Base-by-base conservation (phyloP, 208 protist species). In the Leishmania tropica region DNA sequence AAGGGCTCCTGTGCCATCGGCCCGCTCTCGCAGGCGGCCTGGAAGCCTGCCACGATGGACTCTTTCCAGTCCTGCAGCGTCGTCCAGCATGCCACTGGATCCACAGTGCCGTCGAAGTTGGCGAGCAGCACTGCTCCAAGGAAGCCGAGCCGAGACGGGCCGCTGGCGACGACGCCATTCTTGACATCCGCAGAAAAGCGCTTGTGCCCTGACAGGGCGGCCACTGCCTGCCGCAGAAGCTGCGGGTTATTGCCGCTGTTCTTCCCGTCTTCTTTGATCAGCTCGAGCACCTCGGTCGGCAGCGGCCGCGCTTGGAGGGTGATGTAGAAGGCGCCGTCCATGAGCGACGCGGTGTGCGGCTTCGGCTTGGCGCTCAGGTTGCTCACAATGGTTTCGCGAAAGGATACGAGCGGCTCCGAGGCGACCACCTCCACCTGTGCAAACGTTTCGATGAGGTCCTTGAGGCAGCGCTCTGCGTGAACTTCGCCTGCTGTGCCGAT, bases 1-100 rank as follows among this genome's bases (percentile, higher is more conserved):
- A 99, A 90, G 4, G 99, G 99, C 88, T 99, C 99, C 79, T 99
- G 97, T 88, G 99, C 99, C 82, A 99, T 94, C 45, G 99, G 99
- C 19, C 99, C 99, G 60, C 85, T 91, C 72, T 91, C 82, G 21
- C 93, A 91, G 0, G 98, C 99, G 7, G 99, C 85, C 88, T 99
- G 98, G 80, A 99, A 99, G 1, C 98, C 99, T 8, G 92, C 91
- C 11, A 98, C 87, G 53, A 99, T 96, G 45, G 89, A 98, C 79
- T 98, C 94, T 56, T 85, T 86, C 92, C 89, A 96, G 31, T 76
- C 79, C 67, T 87, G 58, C 83, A 96, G 89, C 78, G 84, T 89
- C 72, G 68, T 64, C 75, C 79, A 80, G 60, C 71, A 81, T 62
- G 68, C 70, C 56, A 56, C 83, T 17, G 83, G 65, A 42, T 87